Conservation (phyloP, 768 basidiomycete species). For the Boletus tylopilopsis region DNA sequence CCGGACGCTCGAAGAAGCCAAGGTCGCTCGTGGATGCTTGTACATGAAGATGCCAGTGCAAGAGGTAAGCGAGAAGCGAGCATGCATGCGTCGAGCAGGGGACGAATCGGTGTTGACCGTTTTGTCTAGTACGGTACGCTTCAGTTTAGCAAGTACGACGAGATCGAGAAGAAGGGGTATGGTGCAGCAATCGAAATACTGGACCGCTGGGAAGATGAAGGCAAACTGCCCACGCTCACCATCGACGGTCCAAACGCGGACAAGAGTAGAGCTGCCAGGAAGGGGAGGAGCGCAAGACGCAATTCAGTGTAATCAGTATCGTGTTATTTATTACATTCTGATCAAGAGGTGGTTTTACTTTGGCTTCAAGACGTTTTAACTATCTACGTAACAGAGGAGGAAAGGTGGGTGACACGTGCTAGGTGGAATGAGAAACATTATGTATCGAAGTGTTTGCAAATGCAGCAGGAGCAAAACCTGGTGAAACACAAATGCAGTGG, state of each 20-base stretch:
- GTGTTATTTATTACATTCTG: neutral
- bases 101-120: neutral
- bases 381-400: constrained; percentile 17
- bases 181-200: constrained; percentile 66
- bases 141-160: constrained; percentile 85
- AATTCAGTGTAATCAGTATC: constrained; percentile 53
- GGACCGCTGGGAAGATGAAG: constrained; percentile 77
- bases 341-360: neutral
- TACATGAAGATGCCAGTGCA: constrained; percentile 97
- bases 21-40: constrained; percentile 79
- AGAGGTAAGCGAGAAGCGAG: constrained; percentile 48
- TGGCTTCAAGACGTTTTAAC: constrained; percentile 14
- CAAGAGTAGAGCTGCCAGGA: constrained; percentile 46
- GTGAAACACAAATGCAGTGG: constrained; percentile 6
- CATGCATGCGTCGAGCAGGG: neutral
- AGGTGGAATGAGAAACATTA: constrained; percentile 6
- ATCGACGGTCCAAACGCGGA: constrained; percentile 53
- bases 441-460: constrained; percentile 15
- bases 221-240: constrained; percentile 70
- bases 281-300: constrained; percentile 72
- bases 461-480: constrained; percentile 8
- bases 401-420: constrained; percentile 14
- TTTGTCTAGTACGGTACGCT: constrained; percentile 79
- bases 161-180: constrained; percentile 83
- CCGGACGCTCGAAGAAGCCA: constrained; percentile 93